A percentile compares a stretch with the other conserved stretches of the same genome.
Evolutionary conservation across 768 basidiomycete genomes (phyloP).

Genomic region (Mycena latifolia): DNA sequence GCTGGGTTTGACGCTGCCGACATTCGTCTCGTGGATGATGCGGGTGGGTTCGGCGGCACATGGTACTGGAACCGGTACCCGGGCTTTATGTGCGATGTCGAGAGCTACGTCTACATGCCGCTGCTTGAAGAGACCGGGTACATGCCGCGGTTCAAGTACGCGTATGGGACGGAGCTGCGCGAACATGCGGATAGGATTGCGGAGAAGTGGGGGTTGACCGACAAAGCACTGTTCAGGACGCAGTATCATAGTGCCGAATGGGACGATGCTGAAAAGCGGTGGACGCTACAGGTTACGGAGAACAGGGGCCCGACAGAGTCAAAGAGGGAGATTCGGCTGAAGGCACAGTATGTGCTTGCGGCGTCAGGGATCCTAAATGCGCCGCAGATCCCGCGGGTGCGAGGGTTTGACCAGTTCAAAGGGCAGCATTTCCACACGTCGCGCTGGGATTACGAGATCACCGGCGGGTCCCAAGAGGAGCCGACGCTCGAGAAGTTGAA

Average conservation of each 20-base stretch:
- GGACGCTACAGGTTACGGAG: constrained; percentile 12
- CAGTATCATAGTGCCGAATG: not conserved
- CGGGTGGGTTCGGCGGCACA: constrained; percentile 36
- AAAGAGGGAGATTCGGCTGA: not conserved
- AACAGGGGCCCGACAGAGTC: constrained; percentile 12
- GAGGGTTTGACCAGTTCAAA: constrained; percentile 17
- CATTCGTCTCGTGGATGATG: constrained; percentile 31
- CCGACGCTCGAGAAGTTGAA: constrained; percentile 24
- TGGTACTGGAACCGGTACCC: constrained; percentile 41
- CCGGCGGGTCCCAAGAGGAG: constrained; percentile 13
- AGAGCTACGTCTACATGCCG: constrained; percentile 38
- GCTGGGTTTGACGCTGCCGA: constrained; percentile 27
- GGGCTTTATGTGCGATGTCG: constrained; percentile 38
- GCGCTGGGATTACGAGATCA: constrained; percentile 33
- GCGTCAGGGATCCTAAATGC: constrained; percentile 9
- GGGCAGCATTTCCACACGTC: constrained; percentile 32
- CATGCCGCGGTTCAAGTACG: constrained; percentile 33
- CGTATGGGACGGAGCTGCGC: constrained; percentile 33
- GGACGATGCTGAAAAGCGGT: constrained; percentile 16
- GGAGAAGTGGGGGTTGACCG: constrained; percentile 27
- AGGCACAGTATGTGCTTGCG: constrained; percentile 14
- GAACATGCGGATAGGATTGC: constrained; percentile 35
- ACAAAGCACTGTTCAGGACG: constrained; percentile 32
- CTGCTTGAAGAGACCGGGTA: constrained; percentile 37
- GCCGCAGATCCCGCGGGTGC: constrained; percentile 29